A percentile compares a stretch with the other conserved stretches of the same genome.
Evolutionary conservation across 163 green algal genomes (phyloP).

Genomic region (Chlorella variabilis): DNA sequence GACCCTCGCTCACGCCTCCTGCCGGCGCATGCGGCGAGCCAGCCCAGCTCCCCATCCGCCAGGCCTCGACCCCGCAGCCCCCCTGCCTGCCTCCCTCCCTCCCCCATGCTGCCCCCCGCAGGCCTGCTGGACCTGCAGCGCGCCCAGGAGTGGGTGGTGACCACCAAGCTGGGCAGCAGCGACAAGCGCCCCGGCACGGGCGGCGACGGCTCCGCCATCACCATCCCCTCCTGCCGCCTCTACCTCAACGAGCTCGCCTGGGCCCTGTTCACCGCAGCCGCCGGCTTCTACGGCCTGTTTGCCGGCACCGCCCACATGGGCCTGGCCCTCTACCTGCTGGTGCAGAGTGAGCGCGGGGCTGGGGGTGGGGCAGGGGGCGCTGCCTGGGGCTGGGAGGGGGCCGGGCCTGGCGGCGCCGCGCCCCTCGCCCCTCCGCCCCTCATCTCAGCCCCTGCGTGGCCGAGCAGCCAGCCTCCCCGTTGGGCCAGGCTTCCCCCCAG

Average conservation of each 20-base stretch:
- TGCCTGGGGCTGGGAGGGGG: neutral
- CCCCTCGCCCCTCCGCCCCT: neutral
- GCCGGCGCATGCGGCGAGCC: too few species aligned
- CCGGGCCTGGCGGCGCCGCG: neutral
- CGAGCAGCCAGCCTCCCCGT: too few species aligned
- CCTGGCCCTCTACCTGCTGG: conserved; percentile 79
- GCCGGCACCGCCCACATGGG: conserved; percentile 60
- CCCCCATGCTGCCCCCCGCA: conserved; percentile 30
- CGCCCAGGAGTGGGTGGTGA: conserved; percentile 89
- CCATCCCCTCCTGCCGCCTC: conserved; percentile 73
- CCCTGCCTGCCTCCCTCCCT: neutral
- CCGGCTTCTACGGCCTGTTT: conserved; percentile 73
- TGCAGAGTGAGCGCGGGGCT: conserved; percentile 60
- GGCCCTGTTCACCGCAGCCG: conserved; percentile 67
- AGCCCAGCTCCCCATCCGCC: neutral
- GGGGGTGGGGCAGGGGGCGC: too few species aligned
- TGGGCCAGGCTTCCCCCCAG: too few species aligned
- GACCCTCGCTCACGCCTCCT: too few species aligned
- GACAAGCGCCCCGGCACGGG: conserved; percentile 68
- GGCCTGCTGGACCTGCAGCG: conserved; percentile 79
- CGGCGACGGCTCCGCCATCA: conserved; percentile 26
- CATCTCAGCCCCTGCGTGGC: neutral
- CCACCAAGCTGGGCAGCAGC: conserved; percentile 80
- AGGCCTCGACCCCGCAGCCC: neutral
- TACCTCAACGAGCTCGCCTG: conserved; percentile 60